Evolutionary conservation across 2,329 filamentous ascomycete species (phyloP), one percentile per base, ranked within the genome.

Genomic region (Escovopsis weberi): DNA sequence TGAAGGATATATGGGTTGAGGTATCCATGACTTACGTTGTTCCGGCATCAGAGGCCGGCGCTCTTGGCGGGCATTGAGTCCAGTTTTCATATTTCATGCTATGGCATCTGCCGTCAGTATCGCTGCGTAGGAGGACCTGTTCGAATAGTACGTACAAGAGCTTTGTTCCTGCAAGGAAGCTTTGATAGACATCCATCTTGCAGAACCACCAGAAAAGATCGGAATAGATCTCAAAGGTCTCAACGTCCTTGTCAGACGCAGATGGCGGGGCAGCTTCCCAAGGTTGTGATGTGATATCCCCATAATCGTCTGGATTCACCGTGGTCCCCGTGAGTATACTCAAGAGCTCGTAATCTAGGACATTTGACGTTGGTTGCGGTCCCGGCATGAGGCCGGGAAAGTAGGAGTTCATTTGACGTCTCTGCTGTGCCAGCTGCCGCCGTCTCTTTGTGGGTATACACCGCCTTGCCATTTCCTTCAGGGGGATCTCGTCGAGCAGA

Each of bases 181-280:
- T 87, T 59, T 95, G 89, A 52, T 89, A 93, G 8, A 84, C 78
- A 58, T 96, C 91, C 68, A 95, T 91, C 60, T 94, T 94, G 53
- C 76, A 81, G 58, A 88, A 95, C 84, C 87, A 95, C 88, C 89
- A 98, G 56, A 83, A 93, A 5, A 96, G 64, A 61, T 96, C 91
- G 49, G 83, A 78, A 34, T 91, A 69, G 12, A 83, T 80, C 53
- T 91, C 83, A 54, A 84, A 94, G 35, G 75, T 79, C 47, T 85
- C 80, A 39, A 94, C 71, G 47, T 96, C 88, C 47, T 65, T 69
- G 33, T 72, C 65, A 1, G 72, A 73, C 6, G 54, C 47, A 4
- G 47, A 47, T 9, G 43, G 33, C 6, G 42, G 44, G 3, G 50
- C 44, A n/a, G 51, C 47, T 18, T 57, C 52, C 6, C 58, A 47